Evolutionary conservation across 2,329 filamentous ascomycete species (phyloP).

Genomic region (Chaetomiaceae sp.): DNA sequence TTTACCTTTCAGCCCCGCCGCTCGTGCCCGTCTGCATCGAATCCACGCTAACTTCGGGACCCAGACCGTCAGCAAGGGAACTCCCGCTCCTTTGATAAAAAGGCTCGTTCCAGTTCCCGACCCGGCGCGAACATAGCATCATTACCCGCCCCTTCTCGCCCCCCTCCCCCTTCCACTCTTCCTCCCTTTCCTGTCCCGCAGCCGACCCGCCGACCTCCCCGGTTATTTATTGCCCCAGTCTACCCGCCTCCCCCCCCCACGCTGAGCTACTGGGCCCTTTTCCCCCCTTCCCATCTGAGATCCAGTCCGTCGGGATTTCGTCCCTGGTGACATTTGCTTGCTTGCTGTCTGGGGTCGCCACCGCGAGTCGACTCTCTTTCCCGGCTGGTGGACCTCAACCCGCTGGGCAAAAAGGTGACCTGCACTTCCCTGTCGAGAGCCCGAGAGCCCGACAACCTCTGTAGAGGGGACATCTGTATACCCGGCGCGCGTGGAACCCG

Average conservation of each 20-base stretch:
- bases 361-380: neutral
- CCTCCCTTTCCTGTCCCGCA: neutral
- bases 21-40: conserved; percentile 17
- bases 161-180: conserved; percentile 10
- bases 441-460: no score
- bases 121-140: conserved; percentile 22
- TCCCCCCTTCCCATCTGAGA: neutral
- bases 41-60: conserved; percentile 25
- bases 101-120: conserved; percentile 22
- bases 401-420: neutral
- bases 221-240: conserved; percentile 17
- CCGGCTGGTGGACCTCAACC: neutral
- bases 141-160: conserved; percentile 21
- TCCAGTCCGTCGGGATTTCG: neutral
- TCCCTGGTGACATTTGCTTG: neutral
- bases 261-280: neutral
- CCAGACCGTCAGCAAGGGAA: conserved; percentile 28
- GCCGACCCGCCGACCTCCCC: conserved; percentile 1
- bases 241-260: conserved; percentile 3
- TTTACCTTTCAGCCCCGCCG: conserved; percentile 19
- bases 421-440: neutral
- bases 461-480: no score
- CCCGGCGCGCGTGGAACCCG: no score
- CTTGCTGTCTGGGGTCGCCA: neutral
- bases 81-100: conserved; percentile 26